These are phyloP conservation scores for Diplodia sapinea DNA, from an alignment of 2,329 filamentous ascomycete genomes.

Conservation along the genomic window DNA sequence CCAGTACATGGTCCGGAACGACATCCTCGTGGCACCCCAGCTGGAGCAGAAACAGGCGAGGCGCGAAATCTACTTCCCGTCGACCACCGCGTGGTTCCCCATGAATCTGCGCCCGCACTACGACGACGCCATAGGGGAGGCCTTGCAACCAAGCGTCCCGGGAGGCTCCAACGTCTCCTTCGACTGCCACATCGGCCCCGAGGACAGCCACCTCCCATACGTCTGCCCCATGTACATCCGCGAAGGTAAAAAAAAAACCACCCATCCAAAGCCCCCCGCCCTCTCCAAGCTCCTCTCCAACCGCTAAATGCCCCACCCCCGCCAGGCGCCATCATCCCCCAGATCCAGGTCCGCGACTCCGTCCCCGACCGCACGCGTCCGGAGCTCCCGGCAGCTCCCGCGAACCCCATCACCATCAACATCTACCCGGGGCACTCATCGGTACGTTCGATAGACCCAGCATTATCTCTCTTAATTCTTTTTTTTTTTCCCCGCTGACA, in stretches of 20 bases:
- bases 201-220: conserved; percentile 40
- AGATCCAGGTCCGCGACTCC: conserved; percentile 43
- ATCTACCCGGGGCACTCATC: conserved; percentile 40
- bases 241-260: conserved; percentile 40
- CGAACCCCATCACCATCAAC: conserved; percentile 46
- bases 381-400: conserved; percentile 27
- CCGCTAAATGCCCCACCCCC: too few relatives aligned
- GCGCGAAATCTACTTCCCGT: conserved; percentile 45
- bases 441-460: too few relatives aligned
- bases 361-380: conserved; percentile 37
- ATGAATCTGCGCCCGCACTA: conserved; percentile 41
- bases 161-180: conserved; percentile 42
- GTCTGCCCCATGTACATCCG: conserved; percentile 46
- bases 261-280: too few relatives aligned
- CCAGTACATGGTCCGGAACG: conserved; percentile 46
- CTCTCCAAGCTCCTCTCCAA: neutral
- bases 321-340: conserved; percentile 45
- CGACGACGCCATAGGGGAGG: conserved; percentile 30
- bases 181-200: conserved; percentile 41
- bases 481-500: too few relatives aligned
- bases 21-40: conserved; percentile 44
- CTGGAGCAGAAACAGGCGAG: conserved; percentile 34
- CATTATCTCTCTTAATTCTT: too few relatives aligned
- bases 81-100: conserved; percentile 44
- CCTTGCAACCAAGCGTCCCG: conserved; percentile 28